Conservation (phyloP, 306 rosid species). For the Begonia peltatifolia region DNA sequence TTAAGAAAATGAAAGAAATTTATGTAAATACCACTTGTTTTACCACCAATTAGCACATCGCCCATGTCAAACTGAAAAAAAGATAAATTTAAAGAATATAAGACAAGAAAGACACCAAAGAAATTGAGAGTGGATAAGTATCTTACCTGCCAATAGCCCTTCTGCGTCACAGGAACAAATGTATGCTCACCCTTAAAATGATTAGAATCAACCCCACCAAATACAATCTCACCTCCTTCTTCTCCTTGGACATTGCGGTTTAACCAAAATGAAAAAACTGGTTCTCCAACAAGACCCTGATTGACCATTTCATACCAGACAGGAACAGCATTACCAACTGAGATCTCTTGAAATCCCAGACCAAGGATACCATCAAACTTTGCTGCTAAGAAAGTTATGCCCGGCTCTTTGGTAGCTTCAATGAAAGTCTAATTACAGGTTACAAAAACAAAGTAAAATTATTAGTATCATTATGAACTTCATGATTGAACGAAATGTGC, state of each 20-base stretch:
- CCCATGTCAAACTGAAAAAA: constrained; percentile 61
- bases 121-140: constrained; percentile 1
- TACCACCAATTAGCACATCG: constrained; percentile 57
- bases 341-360: constrained; percentile 90
- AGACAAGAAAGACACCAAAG: neutral
- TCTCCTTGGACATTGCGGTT: constrained; percentile 54
- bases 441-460: too few species aligned
- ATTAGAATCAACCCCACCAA: constrained; percentile 87
- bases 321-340: constrained; percentile 66
- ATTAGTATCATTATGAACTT: too few species aligned
- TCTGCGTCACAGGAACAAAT: constrained; percentile 69
- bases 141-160: constrained; percentile 95
- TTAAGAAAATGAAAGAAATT: constrained; percentile 1
- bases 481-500: too few species aligned
- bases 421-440: constrained; percentile 38
- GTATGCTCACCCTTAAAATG: constrained; percentile 77
- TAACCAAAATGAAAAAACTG: constrained; percentile 89
- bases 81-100: constrained; percentile 4
- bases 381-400: constrained; percentile 49
- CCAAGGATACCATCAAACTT: constrained; percentile 88
- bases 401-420: constrained; percentile 71
- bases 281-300: constrained; percentile 69
- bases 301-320: constrained; percentile 72
- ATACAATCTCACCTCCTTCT: constrained; percentile 83
- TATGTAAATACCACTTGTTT: constrained; percentile 49